Evolutionary conservation across 768 basidiomycete genomes (phyloP).

Genomic region (Lactarius hatsudake): DNA sequence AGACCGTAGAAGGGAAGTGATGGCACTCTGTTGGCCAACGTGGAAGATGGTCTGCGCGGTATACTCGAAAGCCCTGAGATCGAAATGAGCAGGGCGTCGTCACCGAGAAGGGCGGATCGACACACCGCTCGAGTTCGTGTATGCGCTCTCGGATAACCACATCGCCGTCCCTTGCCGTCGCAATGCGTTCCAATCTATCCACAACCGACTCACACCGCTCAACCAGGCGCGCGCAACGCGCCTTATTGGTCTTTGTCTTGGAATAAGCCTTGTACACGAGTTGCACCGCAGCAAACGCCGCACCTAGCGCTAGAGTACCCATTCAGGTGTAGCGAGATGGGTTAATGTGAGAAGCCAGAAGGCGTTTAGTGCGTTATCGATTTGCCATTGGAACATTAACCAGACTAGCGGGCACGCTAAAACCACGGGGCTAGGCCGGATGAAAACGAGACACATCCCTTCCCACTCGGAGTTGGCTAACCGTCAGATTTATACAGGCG

Average conservation of each 20-base stretch:
- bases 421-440: not conserved
- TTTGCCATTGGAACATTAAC: not conserved
- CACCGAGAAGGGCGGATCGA: not conserved
- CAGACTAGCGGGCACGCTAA: not conserved
- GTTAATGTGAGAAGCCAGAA: not conserved
- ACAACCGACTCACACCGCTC: slow-evolving; percentile 25
- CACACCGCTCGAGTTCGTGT: slow-evolving; percentile 21
- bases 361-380: not conserved
- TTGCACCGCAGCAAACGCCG: slow-evolving; percentile 26
- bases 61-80: slow-evolving; percentile 21
- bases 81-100: not conserved
- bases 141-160: slow-evolving; percentile 16
- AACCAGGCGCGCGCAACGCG: slow-evolving; percentile 27
- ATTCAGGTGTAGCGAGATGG: not conserved
- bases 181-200: slow-evolving; percentile 22
- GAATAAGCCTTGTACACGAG: slow-evolving; percentile 26
- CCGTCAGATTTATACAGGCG: not conserved
- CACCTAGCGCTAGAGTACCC: slow-evolving; percentile 21
- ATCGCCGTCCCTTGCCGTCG: slow-evolving; percentile 10
- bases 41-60: slow-evolving; percentile 17
- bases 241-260: slow-evolving; percentile 26
- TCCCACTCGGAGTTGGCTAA: not conserved
- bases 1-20: slow-evolving; percentile 22
- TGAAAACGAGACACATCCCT: not conserved
- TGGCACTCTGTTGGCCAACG: slow-evolving; percentile 25